Percentiles rank a stretch among this genome's conserved stretches.
Conservation (phyloP, 2,329 filamentous ascomycete genomes). For the Arachnomyces sp. region DNA sequence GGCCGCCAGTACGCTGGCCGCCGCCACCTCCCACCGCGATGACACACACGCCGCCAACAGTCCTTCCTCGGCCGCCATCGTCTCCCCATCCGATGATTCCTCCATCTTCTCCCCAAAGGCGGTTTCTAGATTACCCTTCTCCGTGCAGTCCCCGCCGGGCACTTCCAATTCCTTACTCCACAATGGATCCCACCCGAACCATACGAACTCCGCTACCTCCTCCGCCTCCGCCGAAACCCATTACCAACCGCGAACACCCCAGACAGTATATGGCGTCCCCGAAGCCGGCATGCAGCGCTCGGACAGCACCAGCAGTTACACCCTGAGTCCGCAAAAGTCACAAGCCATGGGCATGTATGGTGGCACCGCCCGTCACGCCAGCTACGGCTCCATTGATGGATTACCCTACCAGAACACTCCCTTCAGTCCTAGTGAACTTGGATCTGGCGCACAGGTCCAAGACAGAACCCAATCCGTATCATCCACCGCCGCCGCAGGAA, state of each 20-base stretch:
- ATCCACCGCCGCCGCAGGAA: conserved; percentile 11
- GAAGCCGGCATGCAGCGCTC: conserved; percentile 22
- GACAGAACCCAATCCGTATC: conserved; percentile 7
- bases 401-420: conserved; percentile 10
- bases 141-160: conserved; percentile 8
- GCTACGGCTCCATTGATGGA: conserved; percentile 14
- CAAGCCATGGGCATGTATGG: conserved; percentile 22
- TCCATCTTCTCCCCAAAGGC: conserved; percentile 1
- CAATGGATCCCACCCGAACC: conserved; percentile 7
- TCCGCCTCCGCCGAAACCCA: conserved; percentile 23
- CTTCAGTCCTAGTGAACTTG: conserved; percentile 14
- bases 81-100: conserved; percentile 9
- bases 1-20: conserved; percentile 15
- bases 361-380: conserved; percentile 17
- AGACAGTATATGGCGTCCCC: conserved; percentile 15
- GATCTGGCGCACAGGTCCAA: conserved; percentile 10
- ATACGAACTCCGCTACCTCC: conserved; percentile 24
- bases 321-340: conserved; percentile 21
- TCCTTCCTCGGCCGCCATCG: conserved; percentile 22
- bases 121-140: conserved; percentile 5
- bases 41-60: conserved; percentile 13
- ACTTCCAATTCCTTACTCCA: conserved; percentile 8
- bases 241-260: conserved; percentile 22
- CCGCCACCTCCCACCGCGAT: conserved; percentile 3
- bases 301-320: conserved; percentile 21